Evolutionary conservation across 495 filamentous ascomycete species (phyloP), one percentile per base, ranked within the genome.

Genomic region (Hyaloscypha finlandica): DNA sequence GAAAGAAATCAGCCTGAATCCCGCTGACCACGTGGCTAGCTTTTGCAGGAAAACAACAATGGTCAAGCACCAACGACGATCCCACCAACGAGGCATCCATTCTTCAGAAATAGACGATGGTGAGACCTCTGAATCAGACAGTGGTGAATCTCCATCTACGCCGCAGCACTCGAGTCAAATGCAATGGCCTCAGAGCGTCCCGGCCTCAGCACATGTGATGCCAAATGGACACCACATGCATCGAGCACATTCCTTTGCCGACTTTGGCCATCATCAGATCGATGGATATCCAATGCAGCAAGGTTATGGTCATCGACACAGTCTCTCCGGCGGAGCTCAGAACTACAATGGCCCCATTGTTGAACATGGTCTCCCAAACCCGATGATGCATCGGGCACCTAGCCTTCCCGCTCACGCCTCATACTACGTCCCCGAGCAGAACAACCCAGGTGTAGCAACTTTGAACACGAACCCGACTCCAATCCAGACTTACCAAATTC

Each of bases 41-140:
- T 96, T 94, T 77, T 94, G 91, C 80, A 86, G 92, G 51, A 94
- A 94, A 74, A 94, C 92, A 11, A 94, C 92, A 22, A 86, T 94
- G 83, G 91, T 92, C 8, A 96, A 94, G 75, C 92, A 96, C 69
- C 87, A 89, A 71, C 78, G 86, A 58, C 85, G 88, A 29, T 87
- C 87, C 2, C 91, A 93, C 74, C 86, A 87, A 37, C 81, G 85
- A 59, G 87, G 88, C 4, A 80, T 84, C 59, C 77, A 84, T 72
- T 79, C 78, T n/a, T 78, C 78, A 16, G 84, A 83, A 58, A 68
- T 77, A 16, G 77, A 83, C 65, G 82, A 83, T 42, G 85, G 85
- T 67, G 81, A 81, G 59, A 80, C 81, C 59, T 86, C 86, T n/a
- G 85, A 86, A 58, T 82, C 80, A 14, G 82, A 82, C 51, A 78